Evolutionary conservation across 306 rosid genomes (phyloP), one percentile per base, ranked within the genome.

Genomic region (Corylus americana): DNA sequence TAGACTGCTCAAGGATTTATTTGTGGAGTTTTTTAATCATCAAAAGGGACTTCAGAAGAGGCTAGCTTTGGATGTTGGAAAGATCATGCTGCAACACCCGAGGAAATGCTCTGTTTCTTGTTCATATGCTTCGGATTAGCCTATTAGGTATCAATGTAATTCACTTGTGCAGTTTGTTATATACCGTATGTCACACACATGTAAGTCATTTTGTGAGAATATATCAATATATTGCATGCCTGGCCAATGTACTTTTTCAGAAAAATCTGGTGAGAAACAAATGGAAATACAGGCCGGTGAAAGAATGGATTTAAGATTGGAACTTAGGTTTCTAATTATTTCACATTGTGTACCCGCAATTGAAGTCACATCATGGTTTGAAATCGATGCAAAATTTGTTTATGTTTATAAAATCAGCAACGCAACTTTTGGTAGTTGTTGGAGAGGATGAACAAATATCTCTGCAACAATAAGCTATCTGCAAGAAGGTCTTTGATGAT

Each of bases 401-500:
- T 71, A 57, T 44, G 0, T 59, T 80, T 84, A 74, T 54, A 77
- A 45, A 75, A 84, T 75, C 89, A 95, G 98, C 99, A 91, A 95
- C 89, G 98, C 55, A 92, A 93, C 87, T 83, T 87, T 79, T 93
- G 77, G 98, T 92, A 75, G 87, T 94, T 11, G 69, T 95, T 67
- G 98, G 98, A 83, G 96, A 90, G 82, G 98, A 95, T 77, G 89
- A 90, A 67, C 98, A 90, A 78, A 85, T 95, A 58, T 59, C 96
- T 63, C 89, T 94, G 6, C 98, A 91, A 75, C 92, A 88, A 62
- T 86, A 96, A 14, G 85, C 97, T 64, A 73, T 85, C 83, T 95
- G 99, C 79, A 86, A 93, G 53, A 95, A 93, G 89, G 98, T 95
- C 80, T 95, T 95, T 66, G 96, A 93, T 83, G 92, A 93, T 29